These are phyloP conservation scores for Elongisporangium prolatum DNA, from an alignment of 352 stramenopile species.

Conservation along the genomic window DNA sequence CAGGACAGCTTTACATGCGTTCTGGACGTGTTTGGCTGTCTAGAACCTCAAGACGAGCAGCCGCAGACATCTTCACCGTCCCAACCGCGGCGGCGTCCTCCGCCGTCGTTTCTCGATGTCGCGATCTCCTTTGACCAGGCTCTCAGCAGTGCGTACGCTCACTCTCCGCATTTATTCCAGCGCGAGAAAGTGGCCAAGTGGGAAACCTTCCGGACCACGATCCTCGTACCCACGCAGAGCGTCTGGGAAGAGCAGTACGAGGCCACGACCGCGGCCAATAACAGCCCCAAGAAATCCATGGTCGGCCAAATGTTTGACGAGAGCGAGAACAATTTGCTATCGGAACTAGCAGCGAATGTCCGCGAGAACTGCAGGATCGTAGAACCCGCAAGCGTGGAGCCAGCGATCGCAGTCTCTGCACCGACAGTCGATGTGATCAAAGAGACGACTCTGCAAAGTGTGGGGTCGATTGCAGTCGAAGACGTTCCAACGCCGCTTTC, in stretches of 20 bases:
- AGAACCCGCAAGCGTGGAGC: not conserved
- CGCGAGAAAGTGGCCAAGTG: slow-evolving; percentile 29
- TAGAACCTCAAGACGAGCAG: slow-evolving; percentile 4
- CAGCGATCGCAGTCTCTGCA: not conserved
- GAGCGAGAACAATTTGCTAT: not conserved
- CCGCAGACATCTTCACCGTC: not conserved
- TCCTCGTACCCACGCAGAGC: slow-evolving; percentile 56
- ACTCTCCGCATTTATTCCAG: slow-evolving; percentile 43
- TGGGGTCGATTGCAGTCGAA: not conserved
- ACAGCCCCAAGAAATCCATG: not conserved
- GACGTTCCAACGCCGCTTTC: slow-evolving; percentile 55
- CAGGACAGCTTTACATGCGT: slow-evolving; percentile 38
- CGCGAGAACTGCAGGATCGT: not conserved
- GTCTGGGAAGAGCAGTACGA: slow-evolving; percentile 64
- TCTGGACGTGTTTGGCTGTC: slow-evolving; percentile 27
- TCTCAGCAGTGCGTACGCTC: slow-evolving; percentile 50
- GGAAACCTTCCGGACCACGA: slow-evolving; percentile 39
- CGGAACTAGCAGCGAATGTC: not conserved
- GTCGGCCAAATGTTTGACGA: not conserved
- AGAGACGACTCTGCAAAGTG: not conserved
- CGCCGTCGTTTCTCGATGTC: slow-evolving; percentile 61
- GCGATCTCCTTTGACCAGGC: slow-evolving; percentile 75
- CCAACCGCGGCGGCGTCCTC: slow-evolving; percentile 6
- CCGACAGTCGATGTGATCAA: not conserved
- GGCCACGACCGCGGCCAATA: not conserved